A percentile compares a stretch with the other conserved stretches of the same genome.
Conservation (phyloP, 164 flowering plant species). For the Malania oleifera region DNA sequence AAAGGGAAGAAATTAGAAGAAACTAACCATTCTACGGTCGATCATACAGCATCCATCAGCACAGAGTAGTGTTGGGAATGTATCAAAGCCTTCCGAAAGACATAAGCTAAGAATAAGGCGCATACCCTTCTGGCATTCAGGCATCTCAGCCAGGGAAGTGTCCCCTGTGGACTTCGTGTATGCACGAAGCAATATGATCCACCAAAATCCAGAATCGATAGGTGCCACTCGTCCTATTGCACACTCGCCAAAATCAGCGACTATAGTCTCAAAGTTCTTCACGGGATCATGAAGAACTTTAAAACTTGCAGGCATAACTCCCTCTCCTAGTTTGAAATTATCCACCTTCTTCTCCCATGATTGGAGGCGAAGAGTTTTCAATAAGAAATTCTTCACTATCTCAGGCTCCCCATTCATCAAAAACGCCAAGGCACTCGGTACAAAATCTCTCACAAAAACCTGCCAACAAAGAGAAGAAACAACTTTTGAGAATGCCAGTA, state of each 20-base stretch:
- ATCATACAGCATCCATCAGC: constrained; percentile 65
- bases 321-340: constrained; percentile 41
- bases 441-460: constrained; percentile 54
- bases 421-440: constrained; percentile 54
- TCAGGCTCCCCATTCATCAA: constrained; percentile 56
- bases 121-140: constrained; percentile 59
- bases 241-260: constrained; percentile 49
- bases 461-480: constrained; percentile 9
- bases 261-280: constrained; percentile 31
- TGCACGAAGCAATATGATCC: constrained; percentile 57
- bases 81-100: constrained; percentile 58
- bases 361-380: constrained; percentile 54
- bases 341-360: constrained; percentile 53
- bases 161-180: constrained; percentile 53
- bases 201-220: constrained; percentile 68
- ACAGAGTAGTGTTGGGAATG: constrained; percentile 59
- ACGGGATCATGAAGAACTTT: constrained; percentile 40
- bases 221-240: constrained; percentile 55
- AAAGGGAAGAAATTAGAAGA: neutral
- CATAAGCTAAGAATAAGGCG: constrained; percentile 45
- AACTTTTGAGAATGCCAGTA: neutral
- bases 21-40: constrained; percentile 58
- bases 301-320: constrained; percentile 54
- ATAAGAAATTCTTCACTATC: constrained; percentile 41
- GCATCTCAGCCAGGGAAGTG: constrained; percentile 39